phyloP scores from a whole-genome alignment of 176 grass and related monocot species.

The Dendrocalamus sinicus region DNA sequence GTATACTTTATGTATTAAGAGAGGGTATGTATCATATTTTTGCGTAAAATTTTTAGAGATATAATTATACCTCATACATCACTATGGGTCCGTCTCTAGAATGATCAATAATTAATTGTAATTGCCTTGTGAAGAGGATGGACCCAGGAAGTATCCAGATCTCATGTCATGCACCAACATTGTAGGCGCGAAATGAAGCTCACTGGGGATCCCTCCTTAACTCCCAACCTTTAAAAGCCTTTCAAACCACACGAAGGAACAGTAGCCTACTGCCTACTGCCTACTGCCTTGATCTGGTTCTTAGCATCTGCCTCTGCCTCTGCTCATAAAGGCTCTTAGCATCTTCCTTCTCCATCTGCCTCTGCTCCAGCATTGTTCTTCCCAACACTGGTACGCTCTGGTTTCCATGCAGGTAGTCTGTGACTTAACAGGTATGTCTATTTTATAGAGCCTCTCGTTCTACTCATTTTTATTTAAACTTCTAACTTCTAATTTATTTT shows the following conservation, averaged over 20 bases:
- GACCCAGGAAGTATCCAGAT: background rate
- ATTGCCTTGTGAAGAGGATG: background rate
- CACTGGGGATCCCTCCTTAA: background rate
- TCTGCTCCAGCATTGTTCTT: background rate
- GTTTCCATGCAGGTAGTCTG: background rate
- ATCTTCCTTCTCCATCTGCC: background rate
- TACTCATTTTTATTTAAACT: too few species aligned
- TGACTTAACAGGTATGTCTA: background rate
- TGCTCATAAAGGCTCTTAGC: background rate
- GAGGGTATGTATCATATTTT: too few species aligned
- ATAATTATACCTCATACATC: fast-evolving
- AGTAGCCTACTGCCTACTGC: background rate
- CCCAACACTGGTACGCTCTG: background rate
- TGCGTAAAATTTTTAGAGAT: too few species aligned
- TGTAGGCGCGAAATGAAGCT: background rate
- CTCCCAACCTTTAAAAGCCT: too few species aligned
- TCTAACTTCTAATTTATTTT: too few species aligned
- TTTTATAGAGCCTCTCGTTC: too few species aligned
- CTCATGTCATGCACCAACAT: background rate
- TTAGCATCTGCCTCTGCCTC: background rate
- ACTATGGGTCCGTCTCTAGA: too few species aligned
- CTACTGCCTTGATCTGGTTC: background rate
- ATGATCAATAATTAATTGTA: background rate
- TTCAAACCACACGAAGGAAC: background rate
- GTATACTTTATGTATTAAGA: too few species aligned